Evolutionary conservation across 495 filamentous ascomycete genomes (phyloP).

Genomic region (Xylaria flabelliformis): DNA sequence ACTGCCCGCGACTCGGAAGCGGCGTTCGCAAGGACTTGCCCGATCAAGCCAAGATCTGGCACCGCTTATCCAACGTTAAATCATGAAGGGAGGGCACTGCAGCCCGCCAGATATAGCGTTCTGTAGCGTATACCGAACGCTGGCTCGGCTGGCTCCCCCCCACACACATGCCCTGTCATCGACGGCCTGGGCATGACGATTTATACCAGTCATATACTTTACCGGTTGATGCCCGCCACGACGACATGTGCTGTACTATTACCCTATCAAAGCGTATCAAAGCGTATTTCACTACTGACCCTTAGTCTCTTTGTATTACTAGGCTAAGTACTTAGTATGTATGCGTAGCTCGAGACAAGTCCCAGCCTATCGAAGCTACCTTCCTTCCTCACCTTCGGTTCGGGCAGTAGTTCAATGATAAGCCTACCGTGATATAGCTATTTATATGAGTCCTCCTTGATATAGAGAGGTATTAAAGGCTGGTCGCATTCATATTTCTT

Average conservation of each 20-base stretch:
- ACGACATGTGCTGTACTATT: neutral
- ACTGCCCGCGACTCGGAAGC: neutral
- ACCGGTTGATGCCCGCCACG: neutral
- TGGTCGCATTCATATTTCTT: constrained; percentile 1
- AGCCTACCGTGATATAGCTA: constrained; percentile 12
- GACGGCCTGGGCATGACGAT: neutral
- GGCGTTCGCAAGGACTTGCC: constrained; percentile 43
- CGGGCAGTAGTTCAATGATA: constrained; percentile 15
- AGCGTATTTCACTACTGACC: neutral
- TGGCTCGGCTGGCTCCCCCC: constrained; percentile 1
- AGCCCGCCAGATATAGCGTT: neutral
- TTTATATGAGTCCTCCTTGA: neutral
- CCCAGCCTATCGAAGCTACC: constrained; percentile 9
- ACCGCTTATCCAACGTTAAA: neutral
- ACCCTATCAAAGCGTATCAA: neutral
- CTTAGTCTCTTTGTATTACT: neutral
- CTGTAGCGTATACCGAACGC: neutral
- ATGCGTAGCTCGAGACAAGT: constrained; percentile 1
- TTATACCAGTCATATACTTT: neutral
- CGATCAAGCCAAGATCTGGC: constrained; percentile 29
- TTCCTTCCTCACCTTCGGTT: constrained; percentile 3
- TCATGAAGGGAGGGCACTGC: neutral
- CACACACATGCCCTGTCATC: constrained; percentile 4
- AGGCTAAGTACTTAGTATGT: neutral
- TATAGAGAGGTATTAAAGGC: constrained; percentile 20